Conservation (phyloP, 2,329 filamentous ascomycete genomes). For the Xylariomycetidae sp. region DNA sequence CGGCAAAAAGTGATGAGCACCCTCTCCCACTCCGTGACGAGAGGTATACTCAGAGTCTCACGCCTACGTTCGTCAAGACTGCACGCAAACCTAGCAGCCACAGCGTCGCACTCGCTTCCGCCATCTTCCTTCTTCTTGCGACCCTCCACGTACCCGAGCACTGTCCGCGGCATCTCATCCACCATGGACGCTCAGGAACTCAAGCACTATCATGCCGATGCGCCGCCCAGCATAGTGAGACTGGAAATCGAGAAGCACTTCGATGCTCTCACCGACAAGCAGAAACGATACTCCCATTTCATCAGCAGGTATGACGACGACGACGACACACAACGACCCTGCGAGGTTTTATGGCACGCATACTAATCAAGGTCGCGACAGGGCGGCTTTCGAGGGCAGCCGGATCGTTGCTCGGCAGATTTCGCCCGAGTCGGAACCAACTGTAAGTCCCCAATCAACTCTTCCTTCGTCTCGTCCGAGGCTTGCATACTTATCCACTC, state of each 20-base stretch:
- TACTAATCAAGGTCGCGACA: slow-evolving; percentile 35
- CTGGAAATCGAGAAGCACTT: slow-evolving; percentile 93
- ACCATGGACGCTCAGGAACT: slow-evolving; percentile 56
- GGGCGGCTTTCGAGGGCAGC: slow-evolving; percentile 70
- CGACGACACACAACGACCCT: no score
- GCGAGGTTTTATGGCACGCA: no score
- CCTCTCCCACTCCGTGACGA: no score
- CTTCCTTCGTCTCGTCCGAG: neutral
- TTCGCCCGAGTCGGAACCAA: slow-evolving; percentile 73
- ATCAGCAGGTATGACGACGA: slow-evolving; percentile 60
- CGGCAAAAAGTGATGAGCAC: no score
- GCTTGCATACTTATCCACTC: slow-evolving; percentile 8
- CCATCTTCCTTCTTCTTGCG: slow-evolving; percentile 5
- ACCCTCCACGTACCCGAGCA: slow-evolving; percentile 2
- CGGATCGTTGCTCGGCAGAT: slow-evolving; percentile 75
- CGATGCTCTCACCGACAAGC: slow-evolving; percentile 63
- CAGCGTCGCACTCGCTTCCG: slow-evolving; percentile 5
- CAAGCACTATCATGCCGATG: slow-evolving; percentile 81
- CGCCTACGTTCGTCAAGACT: slow-evolving; percentile 10
- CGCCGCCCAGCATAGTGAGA: slow-evolving; percentile 79
- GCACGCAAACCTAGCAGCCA: neutral
- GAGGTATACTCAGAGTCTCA: slow-evolving; percentile 14
- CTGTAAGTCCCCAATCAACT: slow-evolving; percentile 31
- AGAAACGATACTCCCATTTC: slow-evolving; percentile 88
- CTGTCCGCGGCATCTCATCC: slow-evolving; percentile 12